Base-by-base conservation (phyloP, 306 rosid genomes). In the Pyrus betulifolia region DNA sequence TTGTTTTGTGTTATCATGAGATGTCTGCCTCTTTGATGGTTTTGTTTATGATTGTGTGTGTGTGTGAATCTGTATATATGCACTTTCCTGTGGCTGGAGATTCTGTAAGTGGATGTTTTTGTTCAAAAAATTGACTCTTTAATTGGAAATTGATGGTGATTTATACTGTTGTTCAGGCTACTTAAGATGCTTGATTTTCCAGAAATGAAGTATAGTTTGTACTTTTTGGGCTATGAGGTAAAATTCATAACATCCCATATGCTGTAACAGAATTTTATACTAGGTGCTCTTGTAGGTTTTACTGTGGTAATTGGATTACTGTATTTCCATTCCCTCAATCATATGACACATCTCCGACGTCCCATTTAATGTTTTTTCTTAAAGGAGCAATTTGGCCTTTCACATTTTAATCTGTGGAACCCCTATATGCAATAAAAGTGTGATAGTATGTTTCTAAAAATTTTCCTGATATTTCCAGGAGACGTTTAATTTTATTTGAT, bases 161-260 rank as follows among this genome's bases (percentile, higher is more conserved):
- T 74, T 76, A 40, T 71, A 78, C 69, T 55, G 70, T 57, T 58
- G 80, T 80, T 66, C 82, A 92, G 99, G 79, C 79, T 92, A 82
- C 97, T 95, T 35, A 95, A 92, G 96, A 92, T 96, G 84, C 69
- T 95, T 87, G 97, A 95, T 81, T 89, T 95, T 82, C 89, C 96
- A 4, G 97, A 90, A 67, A 87, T 84, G 97, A 95, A 95, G 90
- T 89, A 92, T 82, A 95, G 93, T 85, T 67, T 90, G 75, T 95
- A 92, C 89, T 95, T 95, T 74, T 13, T 95, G 91, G 97, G 97
- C 76, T 90, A 95, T 73, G 99, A 85, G 92, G 99, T 95, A 85
- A 69, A 60, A 22, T 67, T 70, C n/a, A 6, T 61, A 45, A 31
- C 42, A 28, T 76, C 21, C 10, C 25, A 9, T 66, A 15, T 60